Evolutionary conservation across 495 filamentous ascomycete species (phyloP).

Genomic region (Oidiodendron maius): DNA sequence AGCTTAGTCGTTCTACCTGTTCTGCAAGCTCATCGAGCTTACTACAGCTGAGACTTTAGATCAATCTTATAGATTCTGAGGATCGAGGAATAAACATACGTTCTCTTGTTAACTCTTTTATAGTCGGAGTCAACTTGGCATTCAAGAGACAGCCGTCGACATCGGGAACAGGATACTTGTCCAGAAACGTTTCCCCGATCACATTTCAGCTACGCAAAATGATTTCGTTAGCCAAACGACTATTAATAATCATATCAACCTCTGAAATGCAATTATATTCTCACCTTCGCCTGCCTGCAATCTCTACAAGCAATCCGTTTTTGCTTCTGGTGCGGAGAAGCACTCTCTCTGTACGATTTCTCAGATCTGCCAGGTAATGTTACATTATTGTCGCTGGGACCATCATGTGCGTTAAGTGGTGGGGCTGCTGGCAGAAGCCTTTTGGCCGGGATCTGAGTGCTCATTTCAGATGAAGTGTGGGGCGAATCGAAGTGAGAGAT

Average conservation of each 20-base stretch:
- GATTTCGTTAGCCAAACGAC: neutral
- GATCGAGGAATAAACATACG: neutral
- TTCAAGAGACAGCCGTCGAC: neutral
- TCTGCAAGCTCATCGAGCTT: conserved; percentile 6
- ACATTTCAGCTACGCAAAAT: conserved; percentile 1
- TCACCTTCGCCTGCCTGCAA: conserved; percentile 1
- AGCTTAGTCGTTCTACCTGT: neutral
- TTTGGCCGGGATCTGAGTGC: too few relatives aligned
- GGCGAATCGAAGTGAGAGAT: too few relatives aligned
- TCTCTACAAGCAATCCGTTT: conserved; percentile 1
- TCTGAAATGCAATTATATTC: neutral
- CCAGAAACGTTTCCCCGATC: neutral
- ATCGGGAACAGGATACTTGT: neutral
- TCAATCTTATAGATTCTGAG: neutral
- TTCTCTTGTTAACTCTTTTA: conserved; percentile 6
- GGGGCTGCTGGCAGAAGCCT: too few relatives aligned
- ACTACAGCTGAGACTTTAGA: neutral
- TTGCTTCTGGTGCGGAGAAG: neutral
- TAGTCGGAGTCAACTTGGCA: conserved; percentile 3
- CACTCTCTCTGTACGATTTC: too few relatives aligned
- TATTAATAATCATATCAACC: neutral
- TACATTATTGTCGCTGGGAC: too few relatives aligned
- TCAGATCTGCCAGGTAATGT: too few relatives aligned
- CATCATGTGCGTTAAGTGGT: too few relatives aligned
- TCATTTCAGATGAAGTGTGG: too few relatives aligned